Evolutionary conservation across 352 stramenopile species (phyloP).

Genomic region (Phytophthora fragariaefolia): DNA sequence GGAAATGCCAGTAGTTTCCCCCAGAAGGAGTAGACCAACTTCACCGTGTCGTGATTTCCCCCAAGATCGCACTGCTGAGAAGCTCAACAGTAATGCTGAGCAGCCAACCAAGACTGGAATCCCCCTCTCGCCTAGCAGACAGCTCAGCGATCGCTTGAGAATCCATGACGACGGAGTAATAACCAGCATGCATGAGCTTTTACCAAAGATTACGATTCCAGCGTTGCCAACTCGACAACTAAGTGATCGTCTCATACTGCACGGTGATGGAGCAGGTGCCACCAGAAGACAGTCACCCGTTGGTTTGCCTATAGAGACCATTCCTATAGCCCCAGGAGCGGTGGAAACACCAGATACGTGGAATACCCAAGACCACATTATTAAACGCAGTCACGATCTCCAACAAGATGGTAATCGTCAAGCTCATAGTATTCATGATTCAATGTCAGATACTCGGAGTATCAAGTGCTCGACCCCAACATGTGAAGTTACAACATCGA

Average conservation of each 20-base stretch:
- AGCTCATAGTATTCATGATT: constrained; percentile 7
- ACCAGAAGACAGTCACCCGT: constrained; percentile 6
- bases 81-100: neutral
- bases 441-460: neutral
- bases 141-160: constrained; percentile 28
- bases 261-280: constrained; percentile 10
- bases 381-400: constrained; percentile 1
- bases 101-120: constrained; percentile 2
- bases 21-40: constrained; percentile 14
- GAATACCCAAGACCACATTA: neutral
- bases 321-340: neutral
- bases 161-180: constrained; percentile 25
- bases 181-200: constrained; percentile 8
- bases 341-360: constrained; percentile 1
- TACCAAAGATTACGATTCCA: constrained; percentile 7
- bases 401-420: constrained; percentile 2
- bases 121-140: constrained; percentile 20
- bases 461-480: neutral
- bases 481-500: constrained; percentile 4
- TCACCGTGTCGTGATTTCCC: constrained; percentile 13
- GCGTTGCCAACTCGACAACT: constrained; percentile 15
- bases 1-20: constrained; percentile 9
- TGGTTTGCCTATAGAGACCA: constrained; percentile 2
- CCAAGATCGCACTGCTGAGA: neutral
- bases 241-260: constrained; percentile 19